These are phyloP conservation scores for Yarrowia porcina DNA, from an alignment of 805 yeast genomes.

Conservation along the genomic window DNA sequence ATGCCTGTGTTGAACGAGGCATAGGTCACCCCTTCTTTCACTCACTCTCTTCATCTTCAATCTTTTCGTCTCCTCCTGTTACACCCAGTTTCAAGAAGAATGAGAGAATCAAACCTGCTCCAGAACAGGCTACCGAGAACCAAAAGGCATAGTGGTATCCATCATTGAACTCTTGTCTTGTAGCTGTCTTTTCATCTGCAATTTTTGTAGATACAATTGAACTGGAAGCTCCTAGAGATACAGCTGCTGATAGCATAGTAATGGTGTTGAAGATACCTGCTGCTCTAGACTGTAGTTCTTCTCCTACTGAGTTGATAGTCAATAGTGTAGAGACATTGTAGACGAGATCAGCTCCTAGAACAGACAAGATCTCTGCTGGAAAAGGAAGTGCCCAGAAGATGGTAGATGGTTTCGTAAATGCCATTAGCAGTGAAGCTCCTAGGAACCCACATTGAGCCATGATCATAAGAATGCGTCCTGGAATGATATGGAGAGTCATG, in stretches of 20 bases:
- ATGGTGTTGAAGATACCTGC: slow-evolving; percentile 50
- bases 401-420: slow-evolving; percentile 39
- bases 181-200: slow-evolving; percentile 25
- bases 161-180: slow-evolving; percentile 26
- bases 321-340: slow-evolving; percentile 48
- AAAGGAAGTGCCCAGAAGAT: slow-evolving; percentile 48
- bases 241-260: slow-evolving; percentile 43
- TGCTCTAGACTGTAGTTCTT: slow-evolving; percentile 45
- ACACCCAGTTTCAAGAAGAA: slow-evolving; percentile 42
- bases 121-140: slow-evolving; percentile 42
- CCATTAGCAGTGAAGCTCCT: slow-evolving; percentile 44
- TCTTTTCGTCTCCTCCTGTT: slow-evolving; percentile 1
- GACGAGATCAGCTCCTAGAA: slow-evolving; percentile 48
- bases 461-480: slow-evolving; percentile 42
- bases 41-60: neutral
- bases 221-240: slow-evolving; percentile 45
- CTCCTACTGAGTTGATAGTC: slow-evolving; percentile 43
- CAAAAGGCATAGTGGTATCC: slow-evolving; percentile 39
- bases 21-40: too few species aligned
- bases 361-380: slow-evolving; percentile 43
- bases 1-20: neutral
- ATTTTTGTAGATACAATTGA: slow-evolving; percentile 37
- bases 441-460: slow-evolving; percentile 41
- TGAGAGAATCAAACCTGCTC: slow-evolving; percentile 36
- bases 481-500: slow-evolving; percentile 45